These are phyloP conservation scores for Polychaeton citri DNA, from an alignment of 2,329 filamentous ascomycete genomes.

Conservation along the genomic window DNA sequence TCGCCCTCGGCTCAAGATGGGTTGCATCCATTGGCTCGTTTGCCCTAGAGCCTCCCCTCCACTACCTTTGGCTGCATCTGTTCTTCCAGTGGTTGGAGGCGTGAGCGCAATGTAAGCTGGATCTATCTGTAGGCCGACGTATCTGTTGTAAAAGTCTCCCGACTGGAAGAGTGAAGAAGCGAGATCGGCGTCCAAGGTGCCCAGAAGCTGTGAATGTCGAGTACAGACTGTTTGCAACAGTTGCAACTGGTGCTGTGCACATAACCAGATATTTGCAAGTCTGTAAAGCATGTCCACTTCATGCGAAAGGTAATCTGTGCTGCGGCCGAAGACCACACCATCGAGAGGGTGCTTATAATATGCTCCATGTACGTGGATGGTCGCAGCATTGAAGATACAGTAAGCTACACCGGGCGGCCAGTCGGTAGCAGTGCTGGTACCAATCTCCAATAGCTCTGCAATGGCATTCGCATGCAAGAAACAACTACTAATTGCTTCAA, in stretches of 20 bases:
- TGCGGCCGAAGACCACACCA: conserved; percentile 50
- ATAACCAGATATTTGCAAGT: conserved; percentile 61
- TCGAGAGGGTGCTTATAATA: conserved; percentile 55
- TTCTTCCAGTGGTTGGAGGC: too few relatives aligned
- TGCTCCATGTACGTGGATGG: conserved; percentile 75
- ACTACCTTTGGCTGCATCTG: too few relatives aligned
- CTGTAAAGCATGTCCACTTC: conserved; percentile 72
- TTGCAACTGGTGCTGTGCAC: conserved; percentile 66
- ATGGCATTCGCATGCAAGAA: conserved; percentile 80
- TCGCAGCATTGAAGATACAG: conserved; percentile 74
- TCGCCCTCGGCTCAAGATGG: too few relatives aligned
- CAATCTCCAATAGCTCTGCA: conserved; percentile 66
- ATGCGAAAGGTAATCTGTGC: conserved; percentile 56
- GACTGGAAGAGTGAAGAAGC: conserved; percentile 71
- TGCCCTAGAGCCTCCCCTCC: too few relatives aligned
- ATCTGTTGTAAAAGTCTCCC: conserved; percentile 79
- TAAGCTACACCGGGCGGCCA: conserved; percentile 82
- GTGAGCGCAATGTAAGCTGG: too few relatives aligned
- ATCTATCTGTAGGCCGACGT: too few relatives aligned
- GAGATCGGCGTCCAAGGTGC: conserved; percentile 54
- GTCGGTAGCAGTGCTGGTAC: conserved; percentile 61
- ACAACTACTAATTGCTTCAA: conserved; percentile 78
- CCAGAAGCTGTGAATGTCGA: conserved; percentile 70
- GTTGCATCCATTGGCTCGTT: too few relatives aligned
- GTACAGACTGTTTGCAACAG: conserved; percentile 64